Conservation (phyloP, 176 grass and related monocot species). For the Rhipidocladum racemiflorum region DNA sequence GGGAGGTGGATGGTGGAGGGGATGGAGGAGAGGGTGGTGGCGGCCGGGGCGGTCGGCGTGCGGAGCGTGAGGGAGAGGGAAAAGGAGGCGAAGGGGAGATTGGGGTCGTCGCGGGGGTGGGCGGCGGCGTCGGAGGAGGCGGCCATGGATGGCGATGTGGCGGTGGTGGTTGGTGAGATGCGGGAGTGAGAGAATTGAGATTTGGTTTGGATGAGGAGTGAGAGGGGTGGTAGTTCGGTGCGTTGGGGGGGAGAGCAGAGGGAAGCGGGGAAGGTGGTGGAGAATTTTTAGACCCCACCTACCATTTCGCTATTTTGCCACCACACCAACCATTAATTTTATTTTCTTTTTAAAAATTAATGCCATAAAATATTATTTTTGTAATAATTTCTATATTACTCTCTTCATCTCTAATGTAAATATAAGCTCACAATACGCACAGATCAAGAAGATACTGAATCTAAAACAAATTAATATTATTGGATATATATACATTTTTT, state of each 20-base stretch:
- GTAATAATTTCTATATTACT: background rate
- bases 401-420: no score
- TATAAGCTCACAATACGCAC: no score
- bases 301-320: conserved; percentile 15
- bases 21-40: conserved; percentile 28
- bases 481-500: no score
- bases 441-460: no score
- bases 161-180: conserved; percentile 34
- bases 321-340: conserved; percentile 13
- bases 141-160: conserved; percentile 15
- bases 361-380: background rate
- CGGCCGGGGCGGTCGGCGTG: conserved; percentile 18
- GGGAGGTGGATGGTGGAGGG: conserved; percentile 59
- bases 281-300: conserved; percentile 29
- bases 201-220: conserved; percentile 32
- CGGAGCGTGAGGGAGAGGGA: conserved; percentile 48
- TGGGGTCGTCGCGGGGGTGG: conserved; percentile 34
- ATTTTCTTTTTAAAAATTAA: background rate
- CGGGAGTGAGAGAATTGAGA: conserved; percentile 1
- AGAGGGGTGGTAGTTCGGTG: background rate
- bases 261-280: background rate
- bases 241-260: background rate
- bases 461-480: no score
- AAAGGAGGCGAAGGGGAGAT: conserved; percentile 58
- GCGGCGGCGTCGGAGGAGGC: conserved; percentile 39